Evolutionary conservation across 1,284 basidiomycete genomes (phyloP), one percentile per base, ranked within the genome.

Genomic region (Cryptococcus amylolentus): DNA sequence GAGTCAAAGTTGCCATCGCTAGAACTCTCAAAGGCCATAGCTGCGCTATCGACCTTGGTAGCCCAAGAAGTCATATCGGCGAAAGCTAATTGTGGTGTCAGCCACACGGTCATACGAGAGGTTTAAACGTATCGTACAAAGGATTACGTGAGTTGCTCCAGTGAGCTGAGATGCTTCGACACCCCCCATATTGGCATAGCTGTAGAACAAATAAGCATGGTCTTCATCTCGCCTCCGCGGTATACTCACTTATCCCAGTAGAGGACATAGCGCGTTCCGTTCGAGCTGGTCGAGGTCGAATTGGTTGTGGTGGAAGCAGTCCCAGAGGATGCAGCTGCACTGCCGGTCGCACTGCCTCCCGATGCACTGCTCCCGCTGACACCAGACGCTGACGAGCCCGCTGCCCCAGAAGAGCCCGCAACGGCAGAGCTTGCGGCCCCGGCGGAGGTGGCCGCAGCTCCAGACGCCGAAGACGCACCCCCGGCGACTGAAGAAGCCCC

Each of bases 141-240:
- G 42, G 31, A 67, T 58, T 7, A 70, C 27, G 49, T 70, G 63
- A 7, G 68, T 70, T 4, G 66, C 56, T 6, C 64, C 65, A 14
- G 57, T 52, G 3, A 68, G 41, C 38, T 70, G 55, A 14, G 61
- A 52, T 13, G 49, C 38, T 9, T 49, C 18, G 10, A 47, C 49
- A 5, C 49, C 44, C 14, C 49, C 57, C 13, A 57, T 37, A 46
- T 55, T 53, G 40, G 51, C 54, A n/a, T 53, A 61, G 47, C 61
- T 62, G 31, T 3, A 14, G 18, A 10, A 8, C 43, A n/a, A 18
- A 5, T 50, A 12, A 50, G 49, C 31, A 37, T 14, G 16, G 5
- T 40, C 23, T 23, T 23, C 28, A 8, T 35, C n/a, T 35, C 7
- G n/a, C 20, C 28, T 23, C 26, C 16, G n/a, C 38, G 6, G 18